Evolutionary conservation across 306 rosid species (phyloP).

Genomic region (Citrullus mucosospermus): DNA sequence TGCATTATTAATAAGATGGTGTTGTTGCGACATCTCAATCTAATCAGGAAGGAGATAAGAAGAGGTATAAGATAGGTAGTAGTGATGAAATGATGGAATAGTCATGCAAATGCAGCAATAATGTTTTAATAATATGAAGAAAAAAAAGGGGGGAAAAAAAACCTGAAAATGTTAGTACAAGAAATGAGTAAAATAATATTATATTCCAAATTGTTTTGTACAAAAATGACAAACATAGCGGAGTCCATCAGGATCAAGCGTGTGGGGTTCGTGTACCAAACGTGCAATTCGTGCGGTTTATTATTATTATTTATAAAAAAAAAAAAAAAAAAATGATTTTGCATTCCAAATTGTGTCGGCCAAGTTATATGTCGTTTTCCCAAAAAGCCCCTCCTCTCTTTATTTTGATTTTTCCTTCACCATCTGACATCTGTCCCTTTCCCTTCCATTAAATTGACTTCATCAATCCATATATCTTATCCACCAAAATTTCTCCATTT

Average conservation of each 20-base stretch:
- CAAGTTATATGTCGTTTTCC: neutral
- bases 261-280: conserved; percentile 8
- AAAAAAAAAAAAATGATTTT: neutral
- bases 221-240: neutral
- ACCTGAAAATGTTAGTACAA: neutral
- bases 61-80: neutral
- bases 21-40: neutral
- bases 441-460: neutral
- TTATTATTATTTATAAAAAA: too few relatives aligned
- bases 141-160: too few relatives aligned
- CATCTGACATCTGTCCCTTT: neutral
- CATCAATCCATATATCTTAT: neutral
- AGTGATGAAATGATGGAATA: neutral
- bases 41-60: neutral
- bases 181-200: neutral
- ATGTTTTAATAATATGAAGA: neutral
- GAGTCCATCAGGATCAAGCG: neutral
- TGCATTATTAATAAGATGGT: neutral
- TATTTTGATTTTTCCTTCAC: neutral
- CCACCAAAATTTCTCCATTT: neutral
- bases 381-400: neutral
- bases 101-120: neutral
- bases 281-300: conserved; percentile 2
- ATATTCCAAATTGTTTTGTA: neutral
- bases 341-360: neutral